phyloP scores from a whole-genome alignment of 2,329 filamentous ascomycete species.

The Fusarium haematococcum region DNA sequence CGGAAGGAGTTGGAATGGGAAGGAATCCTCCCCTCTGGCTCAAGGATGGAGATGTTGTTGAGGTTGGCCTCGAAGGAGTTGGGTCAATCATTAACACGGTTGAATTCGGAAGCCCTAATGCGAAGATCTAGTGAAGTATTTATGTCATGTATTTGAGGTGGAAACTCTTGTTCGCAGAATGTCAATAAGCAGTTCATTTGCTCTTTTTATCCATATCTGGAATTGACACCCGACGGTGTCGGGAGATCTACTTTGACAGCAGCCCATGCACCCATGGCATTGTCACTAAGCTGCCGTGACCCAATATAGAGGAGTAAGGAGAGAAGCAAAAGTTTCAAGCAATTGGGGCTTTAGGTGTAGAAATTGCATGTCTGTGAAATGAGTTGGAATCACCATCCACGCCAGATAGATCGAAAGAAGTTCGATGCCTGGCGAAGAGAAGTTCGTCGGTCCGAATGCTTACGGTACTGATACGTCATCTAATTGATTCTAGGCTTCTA shows the following conservation, averaged over 20 bases:
- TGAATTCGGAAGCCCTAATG: background rate
- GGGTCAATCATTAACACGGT: background rate
- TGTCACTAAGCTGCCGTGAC: background rate
- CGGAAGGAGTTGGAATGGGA: background rate
- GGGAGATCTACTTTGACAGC: background rate
- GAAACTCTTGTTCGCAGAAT: background rate
- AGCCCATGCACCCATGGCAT: background rate
- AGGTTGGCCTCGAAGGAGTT: background rate
- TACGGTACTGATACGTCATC: background rate
- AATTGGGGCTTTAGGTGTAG: too few species aligned
- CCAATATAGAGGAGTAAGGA: background rate
- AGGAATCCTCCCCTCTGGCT: background rate
- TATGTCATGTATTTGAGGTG: background rate
- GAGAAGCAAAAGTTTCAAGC: too few species aligned
- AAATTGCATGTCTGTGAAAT: too few species aligned
- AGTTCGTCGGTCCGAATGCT: background rate
- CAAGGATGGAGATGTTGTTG: background rate
- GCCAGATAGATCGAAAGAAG: background rate
- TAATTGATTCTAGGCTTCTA: background rate
- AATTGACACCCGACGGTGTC: background rate
- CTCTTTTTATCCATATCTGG: background rate
- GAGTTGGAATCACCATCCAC: background rate
- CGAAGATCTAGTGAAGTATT: background rate
- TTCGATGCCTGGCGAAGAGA: background rate
- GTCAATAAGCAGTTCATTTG: background rate